Conservation (phyloP, 805 yeast genomes). For the Zygosaccharomyces bailii region DNA sequence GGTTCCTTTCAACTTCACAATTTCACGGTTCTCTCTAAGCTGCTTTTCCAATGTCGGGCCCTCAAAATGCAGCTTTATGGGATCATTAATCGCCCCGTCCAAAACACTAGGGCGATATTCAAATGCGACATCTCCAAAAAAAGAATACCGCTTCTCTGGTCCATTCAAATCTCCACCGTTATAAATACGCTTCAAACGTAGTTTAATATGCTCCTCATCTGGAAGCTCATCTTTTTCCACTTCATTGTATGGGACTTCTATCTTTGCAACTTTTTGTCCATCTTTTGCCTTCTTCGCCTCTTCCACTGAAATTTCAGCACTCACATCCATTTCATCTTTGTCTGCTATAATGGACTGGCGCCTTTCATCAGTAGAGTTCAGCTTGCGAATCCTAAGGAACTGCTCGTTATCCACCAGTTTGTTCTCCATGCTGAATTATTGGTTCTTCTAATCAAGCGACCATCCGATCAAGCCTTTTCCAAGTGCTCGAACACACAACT, state of each 20-base stretch:
- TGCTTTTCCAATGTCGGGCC: constrained; percentile 33
- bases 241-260: constrained; percentile 8
- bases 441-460: background rate
- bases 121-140: constrained; percentile 54
- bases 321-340: constrained; percentile 6
- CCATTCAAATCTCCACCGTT: constrained; percentile 24
- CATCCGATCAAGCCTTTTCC: background rate
- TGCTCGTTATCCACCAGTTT: constrained; percentile 26
- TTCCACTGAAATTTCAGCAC: background rate
- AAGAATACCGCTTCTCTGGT: constrained; percentile 35
- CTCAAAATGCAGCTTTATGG: constrained; percentile 26
- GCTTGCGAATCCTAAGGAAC: constrained; percentile 24
- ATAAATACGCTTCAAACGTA: constrained; percentile 20
- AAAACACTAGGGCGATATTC: constrained; percentile 45
- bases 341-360: constrained; percentile 18
- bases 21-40: constrained; percentile 12
- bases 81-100: constrained; percentile 42
- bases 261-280: constrained; percentile 1
- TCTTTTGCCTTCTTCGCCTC: constrained; percentile 1
- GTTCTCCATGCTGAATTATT: constrained; percentile 16
- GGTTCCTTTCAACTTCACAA: constrained; percentile 7
- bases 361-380: constrained; percentile 24
- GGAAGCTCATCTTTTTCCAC: constrained; percentile 1
- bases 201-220: constrained; percentile 8
- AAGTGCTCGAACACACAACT: background rate